Evolutionary conservation across 83 land plant genomes (phyloP), one percentile per base, ranked within the genome.

Genomic region (Larix sibirica): DNA sequence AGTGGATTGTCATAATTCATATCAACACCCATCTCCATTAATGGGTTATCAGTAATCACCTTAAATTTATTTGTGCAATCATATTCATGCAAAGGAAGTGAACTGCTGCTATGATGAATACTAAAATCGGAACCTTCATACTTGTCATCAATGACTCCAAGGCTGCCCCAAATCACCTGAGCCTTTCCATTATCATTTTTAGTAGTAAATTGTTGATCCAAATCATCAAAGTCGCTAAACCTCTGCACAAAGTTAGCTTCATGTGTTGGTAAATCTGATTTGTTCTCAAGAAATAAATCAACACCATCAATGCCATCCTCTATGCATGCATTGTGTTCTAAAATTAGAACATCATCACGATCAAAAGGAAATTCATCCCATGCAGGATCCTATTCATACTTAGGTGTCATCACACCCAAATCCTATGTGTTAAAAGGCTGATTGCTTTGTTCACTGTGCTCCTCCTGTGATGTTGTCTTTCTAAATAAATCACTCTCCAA

Each of bases 401-500:
- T 62, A 23, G 68, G 14, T 65, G 16, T 12, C 68, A 65, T 23
- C 20, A 62, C 65, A 62, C 20, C 21, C 10, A 1, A 13, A 65
- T 24, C 33, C 68, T 1, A 23, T 0, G 26, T 12, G 26, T 21
- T 65, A n/a, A 65, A 65, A 21, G 13, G 68, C 10, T 65, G 12
- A 24, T 65, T 23, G 14, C 31, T 65, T 65, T 65, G 68, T 18
- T 62, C 24, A 62, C 4, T 61, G 1, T 3, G 63, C 4, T 20
- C 66, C 66, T 24, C 68, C 1, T 65, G 68, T 23, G 68, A 23
- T 24, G 12, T 65, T 21, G 31, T 9, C 26, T 65, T 12, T 6
- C 26, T 65, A 65, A 65, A 65, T 28, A 65, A 65, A 21, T 65
- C 68, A 65, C 68, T 65, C 68, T 65, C 68, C 28, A 23, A 64